phyloP scores from a whole-genome alignment of 495 filamentous ascomycete species.

The Trichoderma reesei region DNA sequence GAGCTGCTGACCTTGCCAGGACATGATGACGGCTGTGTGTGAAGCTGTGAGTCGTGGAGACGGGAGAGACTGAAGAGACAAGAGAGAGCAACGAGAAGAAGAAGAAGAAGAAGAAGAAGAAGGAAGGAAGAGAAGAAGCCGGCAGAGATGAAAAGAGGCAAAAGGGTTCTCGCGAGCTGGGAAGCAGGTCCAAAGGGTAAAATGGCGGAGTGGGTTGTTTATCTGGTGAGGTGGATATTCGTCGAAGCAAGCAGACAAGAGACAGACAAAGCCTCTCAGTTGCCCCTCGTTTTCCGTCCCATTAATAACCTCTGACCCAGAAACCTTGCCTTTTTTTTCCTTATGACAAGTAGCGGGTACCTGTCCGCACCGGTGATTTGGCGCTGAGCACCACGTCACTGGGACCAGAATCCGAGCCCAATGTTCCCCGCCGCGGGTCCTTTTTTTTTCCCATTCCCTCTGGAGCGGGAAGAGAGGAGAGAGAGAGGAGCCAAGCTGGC shows the following conservation, averaged over 20 bases:
- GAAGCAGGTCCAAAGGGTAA: background rate
- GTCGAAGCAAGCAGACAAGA: too few species aligned
- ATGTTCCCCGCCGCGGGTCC: slow-evolving; percentile 1
- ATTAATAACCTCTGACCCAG: background rate
- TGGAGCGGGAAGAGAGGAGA: too few species aligned
- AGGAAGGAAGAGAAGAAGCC: slow-evolving; percentile 5
- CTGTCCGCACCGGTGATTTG: background rate
- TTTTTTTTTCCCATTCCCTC: too few species aligned
- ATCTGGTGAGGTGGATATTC: slow-evolving; percentile 2
- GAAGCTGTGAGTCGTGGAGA: slow-evolving; percentile 11
- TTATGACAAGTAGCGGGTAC: too few species aligned
- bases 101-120: background rate
- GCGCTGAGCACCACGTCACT: background rate
- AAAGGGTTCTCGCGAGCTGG: background rate
- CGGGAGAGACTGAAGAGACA: background rate
- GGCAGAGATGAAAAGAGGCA: background rate
- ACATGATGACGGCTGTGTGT: slow-evolving; percentile 46
- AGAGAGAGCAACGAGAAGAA: slow-evolving; percentile 3
- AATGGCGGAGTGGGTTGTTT: slow-evolving; percentile 8
- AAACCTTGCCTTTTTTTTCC: too few species aligned
- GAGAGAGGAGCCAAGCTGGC: background rate
- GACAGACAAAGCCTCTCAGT: too few species aligned
- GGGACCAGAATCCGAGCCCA: background rate
- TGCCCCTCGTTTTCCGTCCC: background rate
- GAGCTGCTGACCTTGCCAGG: slow-evolving; percentile 44